phyloP scores from a whole-genome alignment of 805 yeast species.

The Jamesozyma lodderae region DNA sequence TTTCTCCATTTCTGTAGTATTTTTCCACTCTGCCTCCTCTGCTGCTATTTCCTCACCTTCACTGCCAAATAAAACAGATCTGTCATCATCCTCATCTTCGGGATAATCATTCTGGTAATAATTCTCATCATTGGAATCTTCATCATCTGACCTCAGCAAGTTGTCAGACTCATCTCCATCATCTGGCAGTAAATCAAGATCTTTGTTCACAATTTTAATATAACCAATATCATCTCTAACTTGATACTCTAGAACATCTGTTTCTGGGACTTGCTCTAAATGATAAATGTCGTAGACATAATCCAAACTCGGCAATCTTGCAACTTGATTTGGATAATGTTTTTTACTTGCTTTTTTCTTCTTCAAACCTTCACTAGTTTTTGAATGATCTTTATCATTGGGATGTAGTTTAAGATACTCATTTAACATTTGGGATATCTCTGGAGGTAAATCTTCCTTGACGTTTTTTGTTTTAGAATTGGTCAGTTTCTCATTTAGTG shows the following conservation, averaged over 20 bases:
- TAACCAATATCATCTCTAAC: slow-evolving; percentile 31
- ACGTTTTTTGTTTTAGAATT: neutral
- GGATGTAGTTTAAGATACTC: slow-evolving; percentile 42
- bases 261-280: slow-evolving; percentile 55
- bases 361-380: slow-evolving; percentile 6
- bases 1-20: slow-evolving; percentile 1
- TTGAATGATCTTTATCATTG: slow-evolving; percentile 12
- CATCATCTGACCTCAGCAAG: slow-evolving; percentile 52
- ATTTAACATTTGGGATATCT: slow-evolving; percentile 66
- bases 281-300: slow-evolving; percentile 89
- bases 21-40: slow-evolving; percentile 21
- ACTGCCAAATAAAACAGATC: slow-evolving; percentile 31
- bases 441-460: slow-evolving; percentile 40
- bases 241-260: slow-evolving; percentile 29
- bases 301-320: slow-evolving; percentile 37
- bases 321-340: slow-evolving; percentile 13
- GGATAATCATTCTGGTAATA: slow-evolving; percentile 92
- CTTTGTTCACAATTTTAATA: slow-evolving; percentile 36
- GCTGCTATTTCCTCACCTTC: slow-evolving; percentile 32
- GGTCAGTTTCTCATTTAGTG: slow-evolving; percentile 10
- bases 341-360: slow-evolving; percentile 23
- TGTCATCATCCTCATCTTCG: slow-evolving; percentile 74
- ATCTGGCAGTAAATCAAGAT: slow-evolving; percentile 29
- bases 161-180: slow-evolving; percentile 35
- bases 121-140: slow-evolving; percentile 85